Conservation (phyloP, 192 early-diverging fungal species). For the Umbelopsis isabellina region DNA sequence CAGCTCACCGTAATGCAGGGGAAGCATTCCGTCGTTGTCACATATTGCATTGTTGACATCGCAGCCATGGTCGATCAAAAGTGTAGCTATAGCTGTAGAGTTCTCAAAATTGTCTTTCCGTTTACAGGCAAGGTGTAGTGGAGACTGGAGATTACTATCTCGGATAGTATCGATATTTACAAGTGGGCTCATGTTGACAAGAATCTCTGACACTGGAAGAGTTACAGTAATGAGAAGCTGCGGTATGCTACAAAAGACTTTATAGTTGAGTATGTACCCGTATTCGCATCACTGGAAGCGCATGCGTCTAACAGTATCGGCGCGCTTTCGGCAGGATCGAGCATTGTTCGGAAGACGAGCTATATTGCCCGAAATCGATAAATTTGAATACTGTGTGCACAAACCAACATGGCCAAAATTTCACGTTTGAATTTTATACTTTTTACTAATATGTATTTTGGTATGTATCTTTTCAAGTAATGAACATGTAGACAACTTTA, state of each 20-base stretch:
- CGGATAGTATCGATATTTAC: conserved; percentile 31
- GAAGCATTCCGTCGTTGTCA: conserved; percentile 38
- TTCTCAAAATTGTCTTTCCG: conserved; percentile 32
- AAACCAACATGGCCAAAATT: background rate
- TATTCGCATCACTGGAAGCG: background rate
- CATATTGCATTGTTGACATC: conserved; percentile 44
- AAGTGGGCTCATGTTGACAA: background rate
- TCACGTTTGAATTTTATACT: background rate
- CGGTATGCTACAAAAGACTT: too few species aligned
- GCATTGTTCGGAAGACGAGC: conserved; percentile 14
- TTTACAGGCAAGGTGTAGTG: conserved; percentile 39
- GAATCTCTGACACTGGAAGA: conserved; percentile 2
- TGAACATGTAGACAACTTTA: background rate
- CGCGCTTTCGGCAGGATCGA: conserved; percentile 13
- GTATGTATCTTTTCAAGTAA: background rate
- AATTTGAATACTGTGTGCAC: background rate
- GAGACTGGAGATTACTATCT: conserved; percentile 40
- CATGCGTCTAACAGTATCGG: conserved; percentile 6
- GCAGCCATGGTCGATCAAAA: conserved; percentile 32
- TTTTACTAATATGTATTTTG: background rate
- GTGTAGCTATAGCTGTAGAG: conserved; percentile 31
- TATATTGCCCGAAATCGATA: background rate
- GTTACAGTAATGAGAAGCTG: too few species aligned
- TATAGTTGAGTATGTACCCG: background rate
- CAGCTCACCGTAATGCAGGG: conserved; percentile 39